Percentiles rank a stretch among this genome's conserved stretches.
These are phyloP conservation scores for Fallopia convolvulus DNA, from an alignment of 148 eudicot species.

Conservation along the genomic window DNA sequence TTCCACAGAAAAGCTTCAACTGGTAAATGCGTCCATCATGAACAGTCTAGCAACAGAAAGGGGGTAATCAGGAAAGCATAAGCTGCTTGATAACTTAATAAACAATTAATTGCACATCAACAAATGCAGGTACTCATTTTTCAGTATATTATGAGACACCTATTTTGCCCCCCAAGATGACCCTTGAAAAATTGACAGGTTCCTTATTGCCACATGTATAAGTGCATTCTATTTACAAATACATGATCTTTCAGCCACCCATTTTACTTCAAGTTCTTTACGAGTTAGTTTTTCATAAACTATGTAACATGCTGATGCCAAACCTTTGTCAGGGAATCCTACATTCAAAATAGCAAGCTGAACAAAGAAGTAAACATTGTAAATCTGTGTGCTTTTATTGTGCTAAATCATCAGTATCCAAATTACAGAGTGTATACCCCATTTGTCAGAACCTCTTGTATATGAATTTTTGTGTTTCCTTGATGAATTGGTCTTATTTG, in stretches of 20 bases:
- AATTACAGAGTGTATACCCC: not conserved
- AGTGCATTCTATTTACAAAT: not conserved
- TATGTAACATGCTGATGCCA: not conserved
- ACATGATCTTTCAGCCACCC: not conserved
- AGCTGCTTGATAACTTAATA: not conserved
- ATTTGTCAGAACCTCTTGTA: not conserved
- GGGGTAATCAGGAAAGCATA: not conserved
- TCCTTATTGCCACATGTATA: not conserved
- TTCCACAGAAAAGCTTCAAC: slow-evolving; percentile 51
- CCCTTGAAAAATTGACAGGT: not conserved
- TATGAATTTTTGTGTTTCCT: not conserved
- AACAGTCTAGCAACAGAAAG: slow-evolving; percentile 27
- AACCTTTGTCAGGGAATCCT: too few species aligned
- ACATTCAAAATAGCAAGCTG: too few species aligned
- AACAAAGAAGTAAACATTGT: too few species aligned
- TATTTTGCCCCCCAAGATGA: not conserved
- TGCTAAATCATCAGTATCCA: too few species aligned
- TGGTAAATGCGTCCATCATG: slow-evolving; percentile 52
- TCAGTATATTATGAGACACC: not conserved
- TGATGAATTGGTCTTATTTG: not conserved
- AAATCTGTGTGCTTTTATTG: too few species aligned
- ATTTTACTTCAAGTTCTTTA: not conserved
- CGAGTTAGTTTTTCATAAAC: not conserved
- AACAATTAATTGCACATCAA: not conserved
- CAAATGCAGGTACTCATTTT: not conserved